phyloP scores from a whole-genome alignment of 75 land plant genomes.

The Isoetes taiwanensis region DNA sequence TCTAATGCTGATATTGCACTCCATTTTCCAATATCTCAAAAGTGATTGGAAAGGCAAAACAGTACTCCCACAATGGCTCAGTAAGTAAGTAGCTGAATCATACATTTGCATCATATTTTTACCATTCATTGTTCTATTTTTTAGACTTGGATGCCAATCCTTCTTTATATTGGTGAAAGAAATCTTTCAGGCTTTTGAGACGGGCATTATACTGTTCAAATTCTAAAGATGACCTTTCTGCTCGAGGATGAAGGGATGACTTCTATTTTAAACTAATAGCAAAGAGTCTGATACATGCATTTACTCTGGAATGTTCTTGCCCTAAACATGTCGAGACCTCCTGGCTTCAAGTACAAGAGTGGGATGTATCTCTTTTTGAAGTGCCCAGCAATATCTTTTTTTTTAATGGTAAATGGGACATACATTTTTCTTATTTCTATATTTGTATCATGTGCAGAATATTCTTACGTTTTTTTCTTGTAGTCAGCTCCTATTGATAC shows the following conservation, averaged over 20 bases:
- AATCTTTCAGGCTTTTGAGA: constrained; percentile 22
- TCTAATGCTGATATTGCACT: constrained; percentile 23
- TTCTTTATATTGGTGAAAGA: constrained; percentile 48
- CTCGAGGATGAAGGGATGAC: too few relatives aligned
- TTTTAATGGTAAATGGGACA: constrained; percentile 43
- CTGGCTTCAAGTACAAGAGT: constrained; percentile 67
- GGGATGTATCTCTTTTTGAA: constrained; percentile 78
- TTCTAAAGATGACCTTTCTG: constrained; percentile 59
- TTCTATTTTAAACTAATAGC: too few relatives aligned
- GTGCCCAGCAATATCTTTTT: constrained; percentile 62
- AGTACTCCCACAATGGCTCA: constrained; percentile 2
- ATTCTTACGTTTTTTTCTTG: too few relatives aligned
- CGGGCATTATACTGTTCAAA: constrained; percentile 19
- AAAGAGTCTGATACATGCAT: too few relatives aligned
- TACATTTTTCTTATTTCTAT: neutral
- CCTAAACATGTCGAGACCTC: constrained; percentile 56
- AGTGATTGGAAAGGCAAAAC: constrained; percentile 20
- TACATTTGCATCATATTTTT: neutral
- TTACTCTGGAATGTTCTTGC: constrained; percentile 54
- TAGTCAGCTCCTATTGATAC: constrained; percentile 71
- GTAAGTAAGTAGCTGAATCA: neutral
- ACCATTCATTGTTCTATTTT: neutral
- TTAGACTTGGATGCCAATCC: constrained; percentile 88
- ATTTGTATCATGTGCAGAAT: too few relatives aligned
- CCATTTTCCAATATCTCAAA: constrained; percentile 13